Conservation (phyloP, 1,284 basidiomycete species). For the Trichosporon asahii region DNA sequence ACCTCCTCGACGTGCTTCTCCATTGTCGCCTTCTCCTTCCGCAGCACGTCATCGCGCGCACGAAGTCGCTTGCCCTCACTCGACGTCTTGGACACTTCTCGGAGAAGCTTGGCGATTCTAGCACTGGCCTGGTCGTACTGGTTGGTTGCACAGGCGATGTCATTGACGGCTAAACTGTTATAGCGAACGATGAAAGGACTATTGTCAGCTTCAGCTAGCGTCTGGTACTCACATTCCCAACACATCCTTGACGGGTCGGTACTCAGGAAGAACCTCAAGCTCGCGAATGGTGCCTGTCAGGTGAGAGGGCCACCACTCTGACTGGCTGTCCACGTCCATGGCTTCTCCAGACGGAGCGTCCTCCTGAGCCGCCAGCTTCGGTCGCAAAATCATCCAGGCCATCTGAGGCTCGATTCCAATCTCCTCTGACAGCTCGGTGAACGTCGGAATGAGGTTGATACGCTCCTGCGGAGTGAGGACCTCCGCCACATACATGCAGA, state of each 20-base stretch:
- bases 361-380: slow-evolving; percentile 63
- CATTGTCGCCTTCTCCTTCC: slow-evolving; percentile 41
- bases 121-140: slow-evolving; percentile 52
- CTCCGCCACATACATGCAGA: slow-evolving; percentile 54
- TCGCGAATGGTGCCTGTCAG: not conserved
- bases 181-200: slow-evolving; percentile 83
- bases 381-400: slow-evolving; percentile 87
- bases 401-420: slow-evolving; percentile 77
- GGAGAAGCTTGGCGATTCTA: slow-evolving; percentile 45
- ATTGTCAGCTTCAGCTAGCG: slow-evolving; percentile 7
- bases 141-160: slow-evolving; percentile 64
- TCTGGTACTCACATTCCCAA: slow-evolving; percentile 23
- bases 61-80: slow-evolving; percentile 31
- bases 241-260: slow-evolving; percentile 28
- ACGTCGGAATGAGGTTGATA: slow-evolving; percentile 57
- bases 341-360: slow-evolving; percentile 9
- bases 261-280: slow-evolving; percentile 24
- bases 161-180: slow-evolving; percentile 88
- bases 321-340: slow-evolving; percentile 21
- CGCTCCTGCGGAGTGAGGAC: slow-evolving; percentile 50
- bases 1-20: slow-evolving; percentile 55
- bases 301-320: slow-evolving; percentile 34
- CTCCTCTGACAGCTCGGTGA: slow-evolving; percentile 65
- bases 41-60: slow-evolving; percentile 32
- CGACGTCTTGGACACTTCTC: slow-evolving; percentile 37